Base-by-base conservation (phyloP, 2,329 filamentous ascomycete genomes). In the Fusarium euwallaceae region DNA sequence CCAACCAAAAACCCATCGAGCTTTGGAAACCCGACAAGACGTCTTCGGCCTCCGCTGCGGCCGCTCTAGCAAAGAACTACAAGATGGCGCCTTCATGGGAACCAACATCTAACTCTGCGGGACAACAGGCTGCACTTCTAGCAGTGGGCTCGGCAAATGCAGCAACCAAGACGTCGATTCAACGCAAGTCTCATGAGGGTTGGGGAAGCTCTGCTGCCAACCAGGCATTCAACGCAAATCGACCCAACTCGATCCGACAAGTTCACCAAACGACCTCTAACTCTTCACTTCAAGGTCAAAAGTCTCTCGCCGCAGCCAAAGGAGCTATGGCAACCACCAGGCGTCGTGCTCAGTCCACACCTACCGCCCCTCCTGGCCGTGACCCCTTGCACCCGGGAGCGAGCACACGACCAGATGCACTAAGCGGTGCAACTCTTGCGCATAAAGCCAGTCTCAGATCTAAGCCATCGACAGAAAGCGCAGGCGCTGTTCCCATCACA, bases 301-400 rank as follows among this genome's bases (percentile, higher is more conserved):
- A 90, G 69, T 95, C 95, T 2, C 86, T 96, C 56, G 85, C 90
- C 39, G 95, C 95, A 48, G 95, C 95, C 14, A 93, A 92, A 60
- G 94, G 91, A 32, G 94, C 94, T n/a, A 92, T 95, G 84, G 86
- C 90, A 32, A 87, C 84, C 32, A 85, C 83, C 56, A 88, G 92
- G 67, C 88, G 88, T 69, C 88, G 93, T 71, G 88, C 94, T 8
- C 89, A 88, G 24, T 95, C 93, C 1, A 89, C 88, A 12, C 91
- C 92, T 16, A 85, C 86, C 17, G 77, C 83, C 8, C 81, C 73
- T 60, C 68, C 71, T 8, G 58, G 63, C 7, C 58, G 37, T 29
- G 64, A 70, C 24, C 51, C 70, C 24, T 72, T 73, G 81, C 67
- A 74, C 3, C 16, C 58, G 3, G 65, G 69, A 27, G 64, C 76